Percentiles rank a stretch among this genome's conserved stretches.
phyloP scores from a whole-genome alignment of 768 basidiomycete species.

The Tephrocybe sp. region DNA sequence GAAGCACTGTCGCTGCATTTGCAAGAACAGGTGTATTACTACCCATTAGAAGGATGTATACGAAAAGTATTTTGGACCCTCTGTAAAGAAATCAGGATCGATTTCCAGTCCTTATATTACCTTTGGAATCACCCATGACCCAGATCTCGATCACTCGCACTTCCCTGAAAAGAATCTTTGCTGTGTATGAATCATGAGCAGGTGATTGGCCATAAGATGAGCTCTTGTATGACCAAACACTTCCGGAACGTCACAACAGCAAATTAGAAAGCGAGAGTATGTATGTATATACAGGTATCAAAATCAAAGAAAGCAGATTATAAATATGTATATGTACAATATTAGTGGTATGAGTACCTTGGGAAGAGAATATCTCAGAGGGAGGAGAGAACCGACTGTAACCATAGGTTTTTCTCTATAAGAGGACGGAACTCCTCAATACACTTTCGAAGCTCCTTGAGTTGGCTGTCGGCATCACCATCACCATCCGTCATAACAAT shows the following conservation, averaged over 20 bases:
- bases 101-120: too few species aligned
- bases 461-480: constrained; percentile 38
- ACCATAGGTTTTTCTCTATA: constrained; percentile 81
- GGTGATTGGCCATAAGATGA: too few species aligned
- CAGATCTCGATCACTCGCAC: too few species aligned
- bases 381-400: constrained; percentile 54
- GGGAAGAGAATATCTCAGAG: constrained; percentile 22
- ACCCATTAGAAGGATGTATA: too few species aligned
- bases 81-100: too few species aligned
- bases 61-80: too few species aligned
- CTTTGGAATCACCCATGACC: too few species aligned
- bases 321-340: constrained; percentile 3
- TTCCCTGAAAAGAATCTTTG: too few species aligned
- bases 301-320: constrained; percentile 4
- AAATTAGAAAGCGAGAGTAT: too few species aligned
- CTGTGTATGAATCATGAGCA: too few species aligned
- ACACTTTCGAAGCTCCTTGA: constrained; percentile 56
- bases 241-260: too few species aligned
- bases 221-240: too few species aligned
- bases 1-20: neutral
- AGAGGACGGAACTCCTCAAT: constrained; percentile 64
- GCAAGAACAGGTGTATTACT: neutral
- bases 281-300: constrained; percentile 9
- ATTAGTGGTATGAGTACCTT: neutral
- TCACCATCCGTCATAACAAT: constrained; percentile 38